These are phyloP conservation scores for Pistacia atlantica DNA, from an alignment of 345 rosid genomes.

Conservation along the genomic window DNA sequence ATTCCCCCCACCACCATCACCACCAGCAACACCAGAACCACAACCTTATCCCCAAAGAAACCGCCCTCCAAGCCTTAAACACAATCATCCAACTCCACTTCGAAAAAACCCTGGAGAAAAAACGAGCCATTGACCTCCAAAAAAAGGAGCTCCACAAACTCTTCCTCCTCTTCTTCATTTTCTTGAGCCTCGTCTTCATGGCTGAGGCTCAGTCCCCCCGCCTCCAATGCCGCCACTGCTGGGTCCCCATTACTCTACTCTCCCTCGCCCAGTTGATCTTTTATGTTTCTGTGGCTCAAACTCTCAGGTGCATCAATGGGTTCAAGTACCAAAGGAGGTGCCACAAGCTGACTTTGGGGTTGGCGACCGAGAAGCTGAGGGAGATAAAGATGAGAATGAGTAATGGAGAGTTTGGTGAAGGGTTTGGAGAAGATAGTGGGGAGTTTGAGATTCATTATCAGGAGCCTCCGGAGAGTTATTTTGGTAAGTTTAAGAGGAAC, in stretches of 20 bases:
- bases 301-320: constrained; percentile 92
- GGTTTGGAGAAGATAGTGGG: constrained; percentile 48
- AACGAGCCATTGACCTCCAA: constrained; percentile 90
- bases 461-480: constrained; percentile 92
- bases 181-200: constrained; percentile 67
- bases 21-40: constrained; percentile 48
- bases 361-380: constrained; percentile 90
- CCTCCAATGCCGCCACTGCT: constrained; percentile 92
- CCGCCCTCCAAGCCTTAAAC: constrained; percentile 88
- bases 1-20: constrained; percentile 44
- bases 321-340: constrained; percentile 97
- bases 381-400: constrained; percentile 64
- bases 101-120: constrained; percentile 94
- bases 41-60: constrained; percentile 66
- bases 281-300: constrained; percentile 93
- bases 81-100: constrained; percentile 96
- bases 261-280: constrained; percentile 86
- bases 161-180: constrained; percentile 89
- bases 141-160: constrained; percentile 94
- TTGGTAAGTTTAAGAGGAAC: constrained; percentile 93
- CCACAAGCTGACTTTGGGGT: constrained; percentile 91
- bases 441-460: constrained; percentile 96
- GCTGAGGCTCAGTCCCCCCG: constrained; percentile 57
- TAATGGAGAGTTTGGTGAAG: constrained; percentile 42
- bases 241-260: constrained; percentile 76